Evolutionary conservation across 495 filamentous ascomycete genomes (phyloP).

Genomic region (Penicillium psychrofluorescens): DNA sequence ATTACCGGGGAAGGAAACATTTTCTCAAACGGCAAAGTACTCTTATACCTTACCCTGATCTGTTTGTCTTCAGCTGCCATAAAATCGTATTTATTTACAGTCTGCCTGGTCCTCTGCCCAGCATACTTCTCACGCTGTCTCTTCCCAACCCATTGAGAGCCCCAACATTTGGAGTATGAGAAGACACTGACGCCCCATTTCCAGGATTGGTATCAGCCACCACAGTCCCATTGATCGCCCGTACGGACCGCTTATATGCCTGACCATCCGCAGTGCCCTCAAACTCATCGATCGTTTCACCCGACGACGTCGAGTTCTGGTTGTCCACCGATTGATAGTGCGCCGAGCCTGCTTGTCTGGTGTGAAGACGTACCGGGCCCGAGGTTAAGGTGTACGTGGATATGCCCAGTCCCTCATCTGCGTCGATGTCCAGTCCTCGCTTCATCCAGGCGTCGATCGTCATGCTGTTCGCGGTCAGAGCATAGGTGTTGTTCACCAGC

Average conservation of each 20-base stretch:
- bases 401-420: conserved; percentile 37
- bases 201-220: conserved; percentile 9
- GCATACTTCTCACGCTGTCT: conserved; percentile 11
- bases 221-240: conserved; percentile 45
- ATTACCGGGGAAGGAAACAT: not conserved
- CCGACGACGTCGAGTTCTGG: conserved; percentile 18
- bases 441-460: conserved; percentile 52
- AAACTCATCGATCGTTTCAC: conserved; percentile 21
- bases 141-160: conserved; percentile 3
- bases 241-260: conserved; percentile 43
- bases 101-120: conserved; percentile 12
- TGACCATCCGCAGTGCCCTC: conserved; percentile 17
- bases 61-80: not conserved
- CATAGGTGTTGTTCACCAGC: conserved; percentile 48
- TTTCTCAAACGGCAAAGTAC: not conserved
- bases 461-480: conserved; percentile 40
- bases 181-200: not conserved
- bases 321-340: conserved; percentile 14
- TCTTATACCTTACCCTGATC: no score
- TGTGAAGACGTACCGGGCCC: conserved; percentile 19
- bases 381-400: conserved; percentile 43
- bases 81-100: no score
- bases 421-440: conserved; percentile 49
- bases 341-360: conserved; percentile 23
- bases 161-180: not conserved